phyloP scores from a whole-genome alignment of 108 stramenopile species.

The Fragilariopsis cylindrus region DNA sequence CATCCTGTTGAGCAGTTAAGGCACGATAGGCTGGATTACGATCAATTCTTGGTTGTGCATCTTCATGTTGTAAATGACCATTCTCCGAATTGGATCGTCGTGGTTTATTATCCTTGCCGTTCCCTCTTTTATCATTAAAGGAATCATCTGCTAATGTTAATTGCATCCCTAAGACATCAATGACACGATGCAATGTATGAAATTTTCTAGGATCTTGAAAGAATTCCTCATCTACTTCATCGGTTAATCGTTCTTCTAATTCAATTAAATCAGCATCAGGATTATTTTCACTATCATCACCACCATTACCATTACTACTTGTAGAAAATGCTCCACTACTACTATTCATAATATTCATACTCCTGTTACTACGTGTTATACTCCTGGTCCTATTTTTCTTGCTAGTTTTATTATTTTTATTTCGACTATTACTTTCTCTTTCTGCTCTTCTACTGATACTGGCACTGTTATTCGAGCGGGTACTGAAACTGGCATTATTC shows the following conservation, averaged over 20 bases:
- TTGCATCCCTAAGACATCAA: slow-evolving; percentile 78
- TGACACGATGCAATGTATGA: slow-evolving; percentile 77
- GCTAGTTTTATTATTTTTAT: too few relatives aligned
- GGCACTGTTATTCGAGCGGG: too few relatives aligned
- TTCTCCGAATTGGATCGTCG: neutral
- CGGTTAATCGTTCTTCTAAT: slow-evolving; percentile 52
- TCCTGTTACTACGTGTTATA: too few relatives aligned
- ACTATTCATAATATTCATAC: too few relatives aligned
- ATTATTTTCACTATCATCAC: too few relatives aligned
- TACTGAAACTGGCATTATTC: too few relatives aligned
- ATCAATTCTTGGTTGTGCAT: slow-evolving; percentile 8
- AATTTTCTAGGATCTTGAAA: slow-evolving; percentile 73
- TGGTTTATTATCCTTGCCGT: neutral
- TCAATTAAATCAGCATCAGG: slow-evolving; percentile 29
- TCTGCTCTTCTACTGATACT: too few relatives aligned
- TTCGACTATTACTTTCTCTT: too few relatives aligned
- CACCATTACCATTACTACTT: too few relatives aligned
- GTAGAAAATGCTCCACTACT: too few relatives aligned
- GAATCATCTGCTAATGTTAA: slow-evolving; percentile 22
- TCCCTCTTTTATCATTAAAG: slow-evolving; percentile 26
- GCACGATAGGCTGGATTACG: slow-evolving; percentile 59
- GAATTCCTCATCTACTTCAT: slow-evolving; percentile 76
- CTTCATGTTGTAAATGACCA: neutral
- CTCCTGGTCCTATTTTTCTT: too few relatives aligned
- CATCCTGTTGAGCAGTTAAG: slow-evolving; percentile 53